phyloP scores from a whole-genome alignment of 768 basidiomycete genomes.

The Pleurotus djamor region DNA sequence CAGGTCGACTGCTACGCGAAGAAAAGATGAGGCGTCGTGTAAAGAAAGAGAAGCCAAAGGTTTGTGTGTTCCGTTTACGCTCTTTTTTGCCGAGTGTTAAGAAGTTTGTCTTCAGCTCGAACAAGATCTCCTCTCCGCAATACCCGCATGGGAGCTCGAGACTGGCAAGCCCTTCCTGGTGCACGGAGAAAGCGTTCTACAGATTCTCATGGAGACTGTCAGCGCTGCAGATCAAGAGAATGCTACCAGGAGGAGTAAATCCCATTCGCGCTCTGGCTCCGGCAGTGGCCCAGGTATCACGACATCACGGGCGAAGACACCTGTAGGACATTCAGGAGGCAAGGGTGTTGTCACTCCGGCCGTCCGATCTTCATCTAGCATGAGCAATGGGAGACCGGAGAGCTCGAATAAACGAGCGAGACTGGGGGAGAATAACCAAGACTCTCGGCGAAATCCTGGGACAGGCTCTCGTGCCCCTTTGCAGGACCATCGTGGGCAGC shows the following conservation, averaged over 20 bases:
- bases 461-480: slow-evolving; percentile 32
- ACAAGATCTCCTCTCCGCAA: slow-evolving; percentile 72
- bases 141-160: slow-evolving; percentile 87
- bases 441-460: slow-evolving; percentile 12
- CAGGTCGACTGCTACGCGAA: slow-evolving; percentile 84
- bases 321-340: slow-evolving; percentile 13
- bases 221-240: slow-evolving; percentile 82
- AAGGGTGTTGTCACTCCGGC: slow-evolving; percentile 61
- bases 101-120: slow-evolving; percentile 60
- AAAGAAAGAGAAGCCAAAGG: slow-evolving; percentile 88
- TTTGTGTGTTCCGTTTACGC: slow-evolving; percentile 32
- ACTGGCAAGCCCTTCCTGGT: slow-evolving; percentile 77
- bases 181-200: slow-evolving; percentile 79
- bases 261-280: slow-evolving; percentile 45
- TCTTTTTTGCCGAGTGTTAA: not conserved
- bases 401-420: slow-evolving; percentile 62
- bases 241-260: slow-evolving; percentile 40
- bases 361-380: slow-evolving; percentile 51
- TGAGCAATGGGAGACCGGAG: slow-evolving; percentile 17
- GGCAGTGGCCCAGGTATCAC: slow-evolving; percentile 33
- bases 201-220: slow-evolving; percentile 70
- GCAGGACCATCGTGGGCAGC: slow-evolving; percentile 32
- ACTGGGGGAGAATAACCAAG: slow-evolving; percentile 34
- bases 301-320: slow-evolving; percentile 35
- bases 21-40: slow-evolving; percentile 98